Percentiles rank a stretch among this genome's conserved stretches.
phyloP scores from a whole-genome alignment of 1,284 basidiomycete species.

The Malassezia equina region DNA sequence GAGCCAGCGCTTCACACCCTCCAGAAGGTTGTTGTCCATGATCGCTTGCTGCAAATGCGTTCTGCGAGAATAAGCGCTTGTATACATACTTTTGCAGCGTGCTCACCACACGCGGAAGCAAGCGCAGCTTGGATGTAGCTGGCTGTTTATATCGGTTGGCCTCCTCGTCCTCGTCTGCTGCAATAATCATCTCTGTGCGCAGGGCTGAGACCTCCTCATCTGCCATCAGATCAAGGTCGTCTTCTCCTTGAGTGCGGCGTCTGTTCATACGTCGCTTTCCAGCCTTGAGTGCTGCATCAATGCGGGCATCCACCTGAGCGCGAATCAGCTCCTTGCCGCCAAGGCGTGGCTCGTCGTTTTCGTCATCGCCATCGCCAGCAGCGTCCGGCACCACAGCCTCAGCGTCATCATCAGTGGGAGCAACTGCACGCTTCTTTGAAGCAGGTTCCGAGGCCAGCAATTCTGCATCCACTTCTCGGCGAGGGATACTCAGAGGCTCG shows the following conservation, averaged over 20 bases:
- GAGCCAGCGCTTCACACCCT: slow-evolving; percentile 81
- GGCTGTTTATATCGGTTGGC: slow-evolving; percentile 74
- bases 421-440: slow-evolving; percentile 8
- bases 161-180: slow-evolving; percentile 73
- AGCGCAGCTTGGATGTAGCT: slow-evolving; percentile 70
- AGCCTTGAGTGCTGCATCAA: slow-evolving; percentile 74
- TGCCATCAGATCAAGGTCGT: slow-evolving; percentile 67
- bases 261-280: slow-evolving; percentile 62
- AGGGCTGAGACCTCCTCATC: slow-evolving; percentile 82
- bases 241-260: slow-evolving; percentile 61
- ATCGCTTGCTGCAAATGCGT: slow-evolving; percentile 79
- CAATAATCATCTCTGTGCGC: slow-evolving; percentile 72
- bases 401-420: not conserved
- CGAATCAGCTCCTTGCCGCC: slow-evolving; percentile 6
- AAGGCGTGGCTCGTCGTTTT: not conserved
- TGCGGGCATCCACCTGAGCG: slow-evolving; percentile 57
- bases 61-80: slow-evolving; percentile 58
- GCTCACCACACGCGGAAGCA: slow-evolving; percentile 81
- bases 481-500: slow-evolving; percentile 9
- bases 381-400: not conserved
- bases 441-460: not conserved
- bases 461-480: slow-evolving; percentile 6
- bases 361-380: not conserved
- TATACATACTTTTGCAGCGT: slow-evolving; percentile 75
- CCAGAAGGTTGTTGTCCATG: slow-evolving; percentile 85